These are phyloP conservation scores for Sphagnurus paluster DNA, from an alignment of 1,284 basidiomycete genomes.

Conservation along the genomic window DNA sequence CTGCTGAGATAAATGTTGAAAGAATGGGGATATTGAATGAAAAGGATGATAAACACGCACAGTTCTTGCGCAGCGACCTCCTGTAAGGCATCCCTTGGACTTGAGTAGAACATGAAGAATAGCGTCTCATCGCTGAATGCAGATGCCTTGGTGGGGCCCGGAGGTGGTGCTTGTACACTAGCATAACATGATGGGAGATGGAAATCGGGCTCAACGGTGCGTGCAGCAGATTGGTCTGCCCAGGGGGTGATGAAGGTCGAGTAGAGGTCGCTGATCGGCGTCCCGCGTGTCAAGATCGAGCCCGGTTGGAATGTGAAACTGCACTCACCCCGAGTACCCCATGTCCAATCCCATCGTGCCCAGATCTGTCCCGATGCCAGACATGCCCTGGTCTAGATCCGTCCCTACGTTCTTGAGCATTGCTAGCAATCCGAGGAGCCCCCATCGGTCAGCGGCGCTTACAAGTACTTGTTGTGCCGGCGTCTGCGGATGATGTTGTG, in stretches of 20 bases:
- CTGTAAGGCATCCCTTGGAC: conserved; percentile 90
- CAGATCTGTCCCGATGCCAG: conserved; percentile 90
- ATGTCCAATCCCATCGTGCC: conserved; percentile 93
- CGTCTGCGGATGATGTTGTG: conserved; percentile 68
- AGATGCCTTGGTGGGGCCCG: conserved; percentile 83
- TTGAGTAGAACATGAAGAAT: conserved; percentile 99
- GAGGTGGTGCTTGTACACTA: conserved; percentile 89
- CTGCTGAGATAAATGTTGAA: too few relatives aligned
- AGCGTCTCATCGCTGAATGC: conserved; percentile 97
- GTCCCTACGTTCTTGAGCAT: conserved; percentile 83
- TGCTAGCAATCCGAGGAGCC: conserved; percentile 84
- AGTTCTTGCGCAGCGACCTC: conserved; percentile 96
- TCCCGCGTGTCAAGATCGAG: conserved; percentile 13
- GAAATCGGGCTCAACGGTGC: conserved; percentile 87
- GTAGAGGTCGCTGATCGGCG: conserved; percentile 71
- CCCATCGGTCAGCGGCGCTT: conserved; percentile 95
- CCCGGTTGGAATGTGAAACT: conserved; percentile 11
- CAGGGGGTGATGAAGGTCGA: conserved; percentile 96
- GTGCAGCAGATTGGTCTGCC: conserved; percentile 86
- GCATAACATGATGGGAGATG: conserved; percentile 89
- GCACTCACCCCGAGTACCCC: conserved; percentile 75
- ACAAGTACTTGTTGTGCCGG: conserved; percentile 94
- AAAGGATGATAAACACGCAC: conserved; percentile 47
- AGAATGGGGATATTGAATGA: conserved; percentile 12
- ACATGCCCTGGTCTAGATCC: conserved; percentile 84